Conservation (phyloP, 805 yeast species). For the Starmerella floris region DNA sequence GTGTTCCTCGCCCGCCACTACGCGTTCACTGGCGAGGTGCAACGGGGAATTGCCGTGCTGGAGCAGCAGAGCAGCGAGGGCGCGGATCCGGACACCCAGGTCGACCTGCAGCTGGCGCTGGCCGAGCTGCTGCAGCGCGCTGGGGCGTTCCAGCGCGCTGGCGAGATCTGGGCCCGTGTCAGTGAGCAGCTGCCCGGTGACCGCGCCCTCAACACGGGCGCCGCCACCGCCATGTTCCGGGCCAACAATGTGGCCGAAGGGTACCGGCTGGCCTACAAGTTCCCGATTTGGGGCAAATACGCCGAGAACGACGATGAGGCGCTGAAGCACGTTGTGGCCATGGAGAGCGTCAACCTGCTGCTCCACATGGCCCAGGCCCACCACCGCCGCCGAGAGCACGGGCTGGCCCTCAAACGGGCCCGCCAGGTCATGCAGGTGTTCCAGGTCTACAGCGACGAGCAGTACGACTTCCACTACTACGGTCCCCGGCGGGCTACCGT, state of each 20-base stretch:
- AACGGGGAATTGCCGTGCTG: conserved; percentile 42
- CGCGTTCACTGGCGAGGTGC: conserved; percentile 41
- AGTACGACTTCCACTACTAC: conserved; percentile 87
- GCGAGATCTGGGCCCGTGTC: conserved; percentile 53
- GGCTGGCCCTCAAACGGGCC: conserved; percentile 71
- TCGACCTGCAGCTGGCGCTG: conserved; percentile 66
- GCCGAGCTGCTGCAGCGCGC: conserved; percentile 67
- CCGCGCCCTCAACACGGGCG: conserved; percentile 76
- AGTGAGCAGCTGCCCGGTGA: conserved; percentile 74
- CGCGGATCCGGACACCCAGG: conserved; percentile 30
- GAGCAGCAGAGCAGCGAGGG: conserved; percentile 27
- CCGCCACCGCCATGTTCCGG: conserved; percentile 70
- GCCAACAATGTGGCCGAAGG: conserved; percentile 66
- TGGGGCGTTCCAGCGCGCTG: conserved; percentile 51
- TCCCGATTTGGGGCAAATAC: conserved; percentile 28
- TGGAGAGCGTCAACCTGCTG: conserved; percentile 89
- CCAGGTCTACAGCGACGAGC: conserved; percentile 64
- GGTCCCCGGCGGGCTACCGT: conserved; percentile 85
- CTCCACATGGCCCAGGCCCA: conserved; percentile 77
- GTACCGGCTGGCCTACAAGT: conserved; percentile 55
- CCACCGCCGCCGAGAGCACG: conserved; percentile 45
- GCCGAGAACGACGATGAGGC: conserved; percentile 67
- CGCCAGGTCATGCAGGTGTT: conserved; percentile 52
- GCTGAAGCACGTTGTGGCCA: conserved; percentile 66
- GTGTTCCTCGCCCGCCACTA: conserved; percentile 42